phyloP scores from a whole-genome alignment of 495 filamentous ascomycete species.

The Glonium stellatum region DNA sequence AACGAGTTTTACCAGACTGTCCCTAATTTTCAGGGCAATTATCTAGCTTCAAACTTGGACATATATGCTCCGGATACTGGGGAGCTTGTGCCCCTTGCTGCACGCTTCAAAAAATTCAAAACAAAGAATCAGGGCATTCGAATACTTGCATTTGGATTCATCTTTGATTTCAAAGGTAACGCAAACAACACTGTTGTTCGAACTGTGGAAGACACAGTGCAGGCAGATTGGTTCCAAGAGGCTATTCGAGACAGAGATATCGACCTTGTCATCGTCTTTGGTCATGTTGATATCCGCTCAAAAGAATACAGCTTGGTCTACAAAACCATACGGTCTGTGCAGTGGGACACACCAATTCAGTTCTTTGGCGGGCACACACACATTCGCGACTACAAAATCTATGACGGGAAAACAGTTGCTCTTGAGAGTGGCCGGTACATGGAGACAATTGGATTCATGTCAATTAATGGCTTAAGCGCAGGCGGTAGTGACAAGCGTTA shows the following conservation, averaged over 20 bases:
- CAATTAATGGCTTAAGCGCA: conserved; percentile 61
- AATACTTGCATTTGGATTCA: conserved; percentile 82
- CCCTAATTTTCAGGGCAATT: conserved; percentile 66
- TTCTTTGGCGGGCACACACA: conserved; percentile 94
- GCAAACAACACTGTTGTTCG: conserved; percentile 82
- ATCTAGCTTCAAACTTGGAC: conserved; percentile 87
- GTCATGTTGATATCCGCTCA: conserved; percentile 78
- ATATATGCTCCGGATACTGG: conserved; percentile 66
- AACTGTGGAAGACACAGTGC: conserved; percentile 66
- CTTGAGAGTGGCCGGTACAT: conserved; percentile 91
- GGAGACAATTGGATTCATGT: conserved; percentile 96
- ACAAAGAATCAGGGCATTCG: conserved; percentile 81
- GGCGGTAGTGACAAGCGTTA: conserved; percentile 33
- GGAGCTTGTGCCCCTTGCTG: conserved; percentile 67
- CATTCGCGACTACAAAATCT: conserved; percentile 75
- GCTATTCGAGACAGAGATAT: conserved; percentile 72
- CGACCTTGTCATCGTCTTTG: conserved; percentile 81
- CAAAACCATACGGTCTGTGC: conserved; percentile 65
- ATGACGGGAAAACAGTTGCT: conserved; percentile 72
- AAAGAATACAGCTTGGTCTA: conserved; percentile 71
- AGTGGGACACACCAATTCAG: conserved; percentile 77
- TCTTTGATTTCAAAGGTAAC: conserved; percentile 88
- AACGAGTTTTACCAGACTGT: conserved; percentile 72
- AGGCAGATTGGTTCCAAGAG: conserved; percentile 82
- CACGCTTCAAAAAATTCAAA: conserved; percentile 76